phyloP scores from a whole-genome alignment of 371 early-diverging fungal species.

The Rhizopus microsporus region DNA sequence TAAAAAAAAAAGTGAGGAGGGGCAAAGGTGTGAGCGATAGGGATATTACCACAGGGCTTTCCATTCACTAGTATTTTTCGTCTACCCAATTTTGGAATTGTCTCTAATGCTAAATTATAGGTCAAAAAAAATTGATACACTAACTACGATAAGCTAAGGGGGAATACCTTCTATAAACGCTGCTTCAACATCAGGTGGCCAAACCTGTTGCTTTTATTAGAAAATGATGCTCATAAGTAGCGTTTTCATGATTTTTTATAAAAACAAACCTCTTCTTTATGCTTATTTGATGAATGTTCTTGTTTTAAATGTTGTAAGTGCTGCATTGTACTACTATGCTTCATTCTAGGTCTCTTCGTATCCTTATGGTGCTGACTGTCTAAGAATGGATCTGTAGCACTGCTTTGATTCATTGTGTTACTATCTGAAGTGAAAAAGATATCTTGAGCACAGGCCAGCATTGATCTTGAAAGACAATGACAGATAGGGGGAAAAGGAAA shows the following conservation, averaged over 20 bases:
- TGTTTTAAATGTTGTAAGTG: constrained; percentile 6
- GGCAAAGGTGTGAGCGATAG: not conserved
- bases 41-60: constrained; percentile 61
- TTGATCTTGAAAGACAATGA: constrained; percentile 2
- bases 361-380: not conserved
- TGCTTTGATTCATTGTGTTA: constrained; percentile 3
- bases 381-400: not conserved
- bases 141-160: too few species aligned
- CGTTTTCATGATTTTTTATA: not conserved
- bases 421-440: constrained; percentile 24
- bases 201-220: constrained; percentile 53
- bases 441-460: constrained; percentile 36
- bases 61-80: constrained; percentile 62
- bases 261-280: constrained; percentile 37
- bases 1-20: not conserved
- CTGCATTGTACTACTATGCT: constrained; percentile 11
- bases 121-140: not conserved
- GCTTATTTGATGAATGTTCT: constrained; percentile 17
- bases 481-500: not conserved
- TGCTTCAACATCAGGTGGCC: constrained; percentile 72
- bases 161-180: constrained; percentile 67
- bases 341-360: constrained; percentile 11
- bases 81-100: constrained; percentile 59
- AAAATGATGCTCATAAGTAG: constrained; percentile 1
- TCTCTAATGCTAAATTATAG: constrained; percentile 47